A percentile compares a stretch with the other conserved stretches of the same genome.
These are phyloP conservation scores for Arachis stenosperma DNA, from an alignment of 306 rosid genomes.

Conservation along the genomic window DNA sequence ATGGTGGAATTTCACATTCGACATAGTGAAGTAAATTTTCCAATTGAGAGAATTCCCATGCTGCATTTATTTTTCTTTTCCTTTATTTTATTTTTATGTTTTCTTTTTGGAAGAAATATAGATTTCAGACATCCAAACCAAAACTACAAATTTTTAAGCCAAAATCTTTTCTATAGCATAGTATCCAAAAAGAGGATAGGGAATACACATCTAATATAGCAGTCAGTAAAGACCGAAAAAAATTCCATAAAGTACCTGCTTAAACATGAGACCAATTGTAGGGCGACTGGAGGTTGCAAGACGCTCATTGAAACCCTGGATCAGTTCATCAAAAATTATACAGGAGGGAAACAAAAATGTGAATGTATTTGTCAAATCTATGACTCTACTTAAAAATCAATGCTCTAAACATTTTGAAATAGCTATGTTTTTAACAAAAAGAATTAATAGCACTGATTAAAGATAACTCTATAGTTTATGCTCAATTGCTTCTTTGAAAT, in stretches of 20 bases:
- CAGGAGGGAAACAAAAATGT: constrained; percentile 7
- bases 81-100: too few species aligned
- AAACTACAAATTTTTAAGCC: constrained; percentile 9
- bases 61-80: too few species aligned
- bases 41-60: too few species aligned
- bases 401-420: neutral
- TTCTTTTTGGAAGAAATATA: neutral
- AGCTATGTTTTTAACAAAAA: neutral
- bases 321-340: constrained; percentile 34
- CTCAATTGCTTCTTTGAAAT: too few species aligned
- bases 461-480: too few species aligned
- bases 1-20: too few species aligned
- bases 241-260: constrained; percentile 60
- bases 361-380: neutral
- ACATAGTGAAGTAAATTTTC: too few species aligned
- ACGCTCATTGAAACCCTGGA: constrained; percentile 94
- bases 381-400: constrained; percentile 8
- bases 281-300: constrained; percentile 97
- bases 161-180: constrained; percentile 15
- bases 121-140: neutral
- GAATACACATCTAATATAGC: constrained; percentile 16
- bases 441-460: too few species aligned
- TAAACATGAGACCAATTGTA: constrained; percentile 92
- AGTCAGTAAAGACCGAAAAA: constrained; percentile 14
- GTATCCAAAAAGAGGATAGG: constrained; percentile 14